These are phyloP conservation scores for Friedmanniomyces endolithicus DNA, from an alignment of 495 filamentous ascomycete species.

Conservation along the genomic window DNA sequence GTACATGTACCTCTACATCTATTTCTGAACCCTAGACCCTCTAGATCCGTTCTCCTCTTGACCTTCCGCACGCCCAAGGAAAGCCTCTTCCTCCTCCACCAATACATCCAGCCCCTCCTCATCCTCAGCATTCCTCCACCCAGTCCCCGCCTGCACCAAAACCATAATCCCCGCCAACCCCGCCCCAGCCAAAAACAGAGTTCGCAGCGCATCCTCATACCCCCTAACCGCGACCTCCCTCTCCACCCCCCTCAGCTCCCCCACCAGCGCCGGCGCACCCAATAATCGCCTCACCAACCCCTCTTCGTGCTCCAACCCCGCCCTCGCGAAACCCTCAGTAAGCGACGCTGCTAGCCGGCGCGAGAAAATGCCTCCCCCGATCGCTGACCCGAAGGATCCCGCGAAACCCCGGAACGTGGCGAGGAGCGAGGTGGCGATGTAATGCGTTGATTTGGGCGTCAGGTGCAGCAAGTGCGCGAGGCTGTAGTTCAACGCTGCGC, in stretches of 20 bases:
- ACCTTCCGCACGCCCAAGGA: neutral
- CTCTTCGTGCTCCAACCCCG: conserved; percentile 34
- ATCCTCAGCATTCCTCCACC: conserved; percentile 39
- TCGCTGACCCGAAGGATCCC: conserved; percentile 60
- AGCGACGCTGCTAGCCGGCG: conserved; percentile 46
- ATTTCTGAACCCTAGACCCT: neutral
- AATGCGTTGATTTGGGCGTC: conserved; percentile 48
- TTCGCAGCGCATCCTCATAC: conserved; percentile 47
- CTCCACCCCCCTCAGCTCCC: conserved; percentile 39
- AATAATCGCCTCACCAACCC: conserved; percentile 51
- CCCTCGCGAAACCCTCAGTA: conserved; percentile 44
- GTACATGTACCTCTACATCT: neutral
- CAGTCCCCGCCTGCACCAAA: conserved; percentile 53
- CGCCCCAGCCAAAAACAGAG: conserved; percentile 46
- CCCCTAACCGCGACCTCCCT: conserved; percentile 47
- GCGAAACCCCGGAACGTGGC: conserved; percentile 65
- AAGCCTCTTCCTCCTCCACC: neutral
- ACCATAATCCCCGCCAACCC: conserved; percentile 43
- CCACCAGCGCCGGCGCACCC: conserved; percentile 55
- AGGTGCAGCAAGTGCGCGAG: conserved; percentile 63
- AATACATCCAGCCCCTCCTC: conserved; percentile 33
- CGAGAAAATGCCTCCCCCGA: conserved; percentile 62
- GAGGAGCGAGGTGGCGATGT: conserved; percentile 55
- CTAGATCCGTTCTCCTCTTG: neutral
- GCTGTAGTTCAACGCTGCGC: conserved; percentile 62